Evolutionary conservation across 108 stramenopile genomes (phyloP), one percentile per base, ranked within the genome.

Genomic region (Aurantiochytrium sp.): DNA sequence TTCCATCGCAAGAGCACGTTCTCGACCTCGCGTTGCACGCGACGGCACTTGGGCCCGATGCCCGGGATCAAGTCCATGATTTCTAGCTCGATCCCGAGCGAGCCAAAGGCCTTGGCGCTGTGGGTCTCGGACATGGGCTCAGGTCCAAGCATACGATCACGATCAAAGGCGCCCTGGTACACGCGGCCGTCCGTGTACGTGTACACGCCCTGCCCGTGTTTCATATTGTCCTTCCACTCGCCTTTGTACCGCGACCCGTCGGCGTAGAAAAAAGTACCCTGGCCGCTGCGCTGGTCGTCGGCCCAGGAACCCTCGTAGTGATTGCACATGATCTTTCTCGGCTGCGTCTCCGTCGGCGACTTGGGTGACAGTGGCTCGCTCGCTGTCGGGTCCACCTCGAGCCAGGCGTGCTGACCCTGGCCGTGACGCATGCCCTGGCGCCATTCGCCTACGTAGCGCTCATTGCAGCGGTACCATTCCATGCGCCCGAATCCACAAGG

Each of bases 221-320:
- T 88, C 17, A 36, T 6, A 6, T 68, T 73, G 1, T 86, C 37
- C 45, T 68, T n/a, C 88, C 88, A 88, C 52, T 48, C 32, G 24
- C 88, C 88, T 4, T 21, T 27, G 45, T 88, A 88, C 1, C 36
- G 19, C 6, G 45, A 30, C 4, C 88, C 88, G 22, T 88, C 88
- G 1, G 88, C 88, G 34, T 88, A 88, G 32, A n/a, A 55, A 30
- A 88, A 55, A 5, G 85, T 85, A 5, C 88, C 88, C 54, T 68
- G 22, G 0, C 88, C 88, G 27, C 85, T 59, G 36, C 85, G 81
- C 34, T 5, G n/a, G 19, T 55, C 88, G 17, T 19, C 36, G 27
- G 4, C 19, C 41, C 59, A 85, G 15, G 17, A 69, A 24, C 88
- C 88, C 37, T 88, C 88, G 81, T 87, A 87, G 1, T 55, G 55